Percentiles rank a stretch among this genome's conserved stretches.
phyloP scores from a whole-genome alignment of 306 rosid genomes.

The Inga laurina region DNA sequence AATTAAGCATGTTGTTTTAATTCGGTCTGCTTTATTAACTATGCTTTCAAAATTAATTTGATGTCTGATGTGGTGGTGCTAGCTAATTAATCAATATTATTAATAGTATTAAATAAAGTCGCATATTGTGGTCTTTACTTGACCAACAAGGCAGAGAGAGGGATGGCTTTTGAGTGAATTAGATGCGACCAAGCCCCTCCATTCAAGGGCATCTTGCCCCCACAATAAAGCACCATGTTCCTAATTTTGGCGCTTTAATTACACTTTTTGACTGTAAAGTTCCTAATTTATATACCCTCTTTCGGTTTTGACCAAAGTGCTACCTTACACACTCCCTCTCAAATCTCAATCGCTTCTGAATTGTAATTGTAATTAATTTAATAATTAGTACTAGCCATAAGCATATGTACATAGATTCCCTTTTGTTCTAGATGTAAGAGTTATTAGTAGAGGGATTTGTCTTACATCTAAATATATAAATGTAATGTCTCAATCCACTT shows the following conservation, averaged over 20 bases:
- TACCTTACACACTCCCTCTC: not conserved
- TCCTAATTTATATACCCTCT: not conserved
- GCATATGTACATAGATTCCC: too few species aligned
- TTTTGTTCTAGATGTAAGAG: too few species aligned
- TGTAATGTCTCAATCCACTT: too few species aligned
- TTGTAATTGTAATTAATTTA: not conserved
- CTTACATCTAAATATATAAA: too few species aligned
- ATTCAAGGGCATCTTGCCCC: constrained; percentile 24
- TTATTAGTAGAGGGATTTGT: too few species aligned
- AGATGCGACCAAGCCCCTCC: constrained; percentile 34
- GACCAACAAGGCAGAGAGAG: not conserved
- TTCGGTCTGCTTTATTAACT: not conserved
- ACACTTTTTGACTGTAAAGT: constrained; percentile 39
- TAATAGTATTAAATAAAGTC: not conserved
- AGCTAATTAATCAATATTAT: not conserved
- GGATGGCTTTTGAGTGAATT: constrained; percentile 7
- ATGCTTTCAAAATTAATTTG: not conserved
- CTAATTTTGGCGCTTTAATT: constrained; percentile 3
- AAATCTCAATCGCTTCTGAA: not conserved
- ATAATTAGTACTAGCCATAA: not conserved
- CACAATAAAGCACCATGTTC: not conserved
- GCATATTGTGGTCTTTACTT: not conserved
- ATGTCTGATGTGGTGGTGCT: not conserved
- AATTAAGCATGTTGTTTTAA: not conserved
- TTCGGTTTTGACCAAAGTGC: not conserved